Evolutionary conservation across 768 basidiomycete species (phyloP).

Genomic region (Lyophyllum shimeji): DNA sequence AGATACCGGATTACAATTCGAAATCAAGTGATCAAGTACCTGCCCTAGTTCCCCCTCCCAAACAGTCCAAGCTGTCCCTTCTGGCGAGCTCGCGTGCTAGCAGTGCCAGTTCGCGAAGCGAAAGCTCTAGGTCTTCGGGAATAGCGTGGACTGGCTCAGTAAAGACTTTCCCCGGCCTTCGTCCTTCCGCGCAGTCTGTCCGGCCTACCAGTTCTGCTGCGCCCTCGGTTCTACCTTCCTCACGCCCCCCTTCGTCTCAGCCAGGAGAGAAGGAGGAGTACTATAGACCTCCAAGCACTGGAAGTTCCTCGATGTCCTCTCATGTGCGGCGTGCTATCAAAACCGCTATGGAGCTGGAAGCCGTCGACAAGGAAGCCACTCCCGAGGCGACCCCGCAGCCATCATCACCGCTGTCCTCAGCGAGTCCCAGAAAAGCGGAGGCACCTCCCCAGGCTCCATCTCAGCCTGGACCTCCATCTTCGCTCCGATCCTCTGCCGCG

Average conservation of each 20-base stretch:
- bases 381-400: slow-evolving; percentile 19
- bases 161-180: slow-evolving; percentile 70
- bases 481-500: background rate
- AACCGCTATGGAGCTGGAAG: slow-evolving; percentile 66
- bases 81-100: slow-evolving; percentile 67
- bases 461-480: slow-evolving; percentile 17
- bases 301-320: slow-evolving; percentile 53
- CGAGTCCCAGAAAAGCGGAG: slow-evolving; percentile 9
- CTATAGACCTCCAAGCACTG: slow-evolving; percentile 15
- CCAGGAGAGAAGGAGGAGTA: slow-evolving; percentile 19
- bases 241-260: slow-evolving; percentile 24
- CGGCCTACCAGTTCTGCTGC: slow-evolving; percentile 35
- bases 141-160: slow-evolving; percentile 57
- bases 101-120: slow-evolving; percentile 39
- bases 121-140: slow-evolving; percentile 57
- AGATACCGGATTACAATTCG: slow-evolving; percentile 53
- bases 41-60: slow-evolving; percentile 25
- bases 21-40: slow-evolving; percentile 32
- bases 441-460: background rate
- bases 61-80: slow-evolving; percentile 67
- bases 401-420: slow-evolving; percentile 12
- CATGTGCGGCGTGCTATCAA: slow-evolving; percentile 66
- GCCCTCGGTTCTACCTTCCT: slow-evolving; percentile 22
- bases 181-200: slow-evolving; percentile 63
- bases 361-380: slow-evolving; percentile 36